Conservation (phyloP, 2,329 filamentous ascomycete species). For the Verticillium alfalfae region DNA sequence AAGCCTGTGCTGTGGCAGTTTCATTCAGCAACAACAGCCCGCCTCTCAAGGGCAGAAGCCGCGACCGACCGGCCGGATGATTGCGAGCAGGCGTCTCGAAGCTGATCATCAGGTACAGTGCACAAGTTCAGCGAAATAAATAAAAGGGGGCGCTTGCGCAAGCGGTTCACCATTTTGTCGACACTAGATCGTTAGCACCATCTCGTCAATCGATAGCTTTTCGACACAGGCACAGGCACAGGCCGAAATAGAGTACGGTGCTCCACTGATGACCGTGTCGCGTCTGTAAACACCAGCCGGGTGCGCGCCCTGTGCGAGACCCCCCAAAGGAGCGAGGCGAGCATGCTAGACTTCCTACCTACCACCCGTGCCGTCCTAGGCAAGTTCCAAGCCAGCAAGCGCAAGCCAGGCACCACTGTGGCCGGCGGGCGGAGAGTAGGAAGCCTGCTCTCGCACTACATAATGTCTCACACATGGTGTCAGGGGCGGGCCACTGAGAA, state of each 20-base stretch:
- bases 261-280: neutral
- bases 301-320: neutral
- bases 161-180: neutral
- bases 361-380: neutral
- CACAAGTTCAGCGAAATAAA: neutral
- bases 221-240: neutral
- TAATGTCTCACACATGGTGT: slow-evolving; percentile 2
- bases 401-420: neutral
- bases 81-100: neutral
- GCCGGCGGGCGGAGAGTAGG: neutral
- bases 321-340: neutral
- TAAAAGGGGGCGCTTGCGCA: neutral
- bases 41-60: neutral
- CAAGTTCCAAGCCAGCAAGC: neutral
- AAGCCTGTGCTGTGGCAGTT: neutral
- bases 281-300: neutral
- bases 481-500: neutral
- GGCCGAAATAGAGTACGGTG: neutral
- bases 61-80: neutral
- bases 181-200: neutral
- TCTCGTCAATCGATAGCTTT: neutral
- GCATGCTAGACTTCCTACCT: neutral
- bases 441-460: neutral
- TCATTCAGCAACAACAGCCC: neutral
- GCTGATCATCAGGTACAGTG: neutral